Evolutionary conservation across 2,329 filamentous ascomycete genomes (phyloP).

Genomic region (Hypomyces perniciosus): DNA sequence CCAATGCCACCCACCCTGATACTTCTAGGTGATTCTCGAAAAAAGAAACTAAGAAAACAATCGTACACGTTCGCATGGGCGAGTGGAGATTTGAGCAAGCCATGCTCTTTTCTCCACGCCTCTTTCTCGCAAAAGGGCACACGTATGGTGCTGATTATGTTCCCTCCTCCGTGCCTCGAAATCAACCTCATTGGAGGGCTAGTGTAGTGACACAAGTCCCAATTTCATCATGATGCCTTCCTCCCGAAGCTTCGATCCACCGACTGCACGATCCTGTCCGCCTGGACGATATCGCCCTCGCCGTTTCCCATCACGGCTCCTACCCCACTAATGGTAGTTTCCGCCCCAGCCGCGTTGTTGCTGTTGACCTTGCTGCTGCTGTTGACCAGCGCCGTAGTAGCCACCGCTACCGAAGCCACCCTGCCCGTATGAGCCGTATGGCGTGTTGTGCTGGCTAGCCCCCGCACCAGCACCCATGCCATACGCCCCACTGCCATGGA

Average conservation of each 20-base stretch:
- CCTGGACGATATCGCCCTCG: slow-evolving; percentile 10
- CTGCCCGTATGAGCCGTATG: slow-evolving; percentile 48
- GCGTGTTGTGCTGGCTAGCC: slow-evolving; percentile 48
- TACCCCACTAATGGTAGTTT: slow-evolving; percentile 49
- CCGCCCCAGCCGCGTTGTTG: slow-evolving; percentile 48
- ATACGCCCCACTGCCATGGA: slow-evolving; percentile 51
- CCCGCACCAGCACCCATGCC: slow-evolving; percentile 46
- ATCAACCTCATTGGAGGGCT: slow-evolving; percentile 13
- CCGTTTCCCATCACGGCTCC: slow-evolving; percentile 23
- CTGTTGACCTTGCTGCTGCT: slow-evolving; percentile 32
- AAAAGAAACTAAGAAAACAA: slow-evolving; percentile 23
- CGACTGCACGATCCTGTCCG: slow-evolving; percentile 4
- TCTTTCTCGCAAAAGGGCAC: slow-evolving; percentile 17
- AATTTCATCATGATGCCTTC: slow-evolving; percentile 14
- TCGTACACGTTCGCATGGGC: slow-evolving; percentile 31
- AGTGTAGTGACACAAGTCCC: slow-evolving; percentile 12
- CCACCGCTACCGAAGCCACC: slow-evolving; percentile 42
- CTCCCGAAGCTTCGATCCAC: slow-evolving; percentile 7
- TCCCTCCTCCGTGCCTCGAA: slow-evolving; percentile 23
- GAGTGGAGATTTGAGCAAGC: slow-evolving; percentile 13
- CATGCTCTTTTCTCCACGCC: slow-evolving; percentile 12
- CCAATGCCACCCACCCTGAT: slow-evolving; percentile 24
- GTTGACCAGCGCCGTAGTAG: slow-evolving; percentile 39
- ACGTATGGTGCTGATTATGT: slow-evolving; percentile 27
- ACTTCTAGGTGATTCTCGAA: slow-evolving; percentile 27